Percentiles rank a stretch among this genome's conserved stretches.
Evolutionary conservation across 2,329 filamentous ascomycete genomes (phyloP).

Genomic region (Cytospora chrysosperma): DNA sequence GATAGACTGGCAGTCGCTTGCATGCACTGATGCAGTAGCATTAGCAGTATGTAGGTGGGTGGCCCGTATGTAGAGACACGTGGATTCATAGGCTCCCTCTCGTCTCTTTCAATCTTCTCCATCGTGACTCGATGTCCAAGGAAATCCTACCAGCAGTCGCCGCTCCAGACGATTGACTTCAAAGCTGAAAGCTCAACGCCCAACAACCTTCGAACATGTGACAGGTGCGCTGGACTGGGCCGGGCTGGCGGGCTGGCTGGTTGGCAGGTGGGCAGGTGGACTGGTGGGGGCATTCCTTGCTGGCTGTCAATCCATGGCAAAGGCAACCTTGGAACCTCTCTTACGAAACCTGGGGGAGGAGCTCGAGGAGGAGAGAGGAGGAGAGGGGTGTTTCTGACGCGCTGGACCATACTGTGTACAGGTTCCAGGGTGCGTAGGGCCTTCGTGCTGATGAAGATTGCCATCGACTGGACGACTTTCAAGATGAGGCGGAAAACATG

Average conservation of each 20-base stretch:
- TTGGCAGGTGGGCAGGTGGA: background rate
- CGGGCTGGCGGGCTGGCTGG: background rate
- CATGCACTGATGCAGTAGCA: background rate
- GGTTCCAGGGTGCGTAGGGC: background rate
- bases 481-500: too few species aligned
- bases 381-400: background rate
- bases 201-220: background rate
- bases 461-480: too few species aligned
- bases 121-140: conserved; percentile 4
- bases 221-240: background rate
- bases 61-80: conserved; percentile 1
- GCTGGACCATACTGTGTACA: background rate
- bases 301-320: background rate
- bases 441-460: background rate
- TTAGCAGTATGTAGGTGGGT: background rate
- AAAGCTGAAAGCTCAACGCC: background rate
- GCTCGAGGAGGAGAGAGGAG: background rate
- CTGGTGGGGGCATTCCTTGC: background rate
- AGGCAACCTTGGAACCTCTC: background rate
- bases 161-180: background rate
- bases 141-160: conserved; percentile 6
- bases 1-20: background rate
- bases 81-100: conserved; percentile 5
- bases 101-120: background rate
- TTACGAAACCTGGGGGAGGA: background rate